These are phyloP conservation scores for Pseudozyma sp. DNA, from an alignment of 1,284 basidiomycete species.

Conservation along the genomic window DNA sequence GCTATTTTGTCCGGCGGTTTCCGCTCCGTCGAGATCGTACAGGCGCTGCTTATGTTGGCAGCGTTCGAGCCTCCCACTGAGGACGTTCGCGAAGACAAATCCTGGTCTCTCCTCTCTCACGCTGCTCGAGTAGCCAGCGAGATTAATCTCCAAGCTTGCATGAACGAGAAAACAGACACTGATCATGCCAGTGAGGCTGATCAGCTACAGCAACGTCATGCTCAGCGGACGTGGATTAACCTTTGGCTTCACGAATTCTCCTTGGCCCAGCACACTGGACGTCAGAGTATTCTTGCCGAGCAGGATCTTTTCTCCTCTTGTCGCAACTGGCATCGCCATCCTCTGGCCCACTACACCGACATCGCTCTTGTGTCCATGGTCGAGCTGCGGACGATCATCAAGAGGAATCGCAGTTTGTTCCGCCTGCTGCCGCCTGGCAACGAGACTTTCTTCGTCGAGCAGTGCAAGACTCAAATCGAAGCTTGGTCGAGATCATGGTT, in stretches of 20 bases:
- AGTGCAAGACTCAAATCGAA: conserved; percentile 4
- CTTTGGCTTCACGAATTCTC: conserved; percentile 18
- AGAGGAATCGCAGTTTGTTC: conserved; percentile 3
- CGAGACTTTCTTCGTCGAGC: background rate
- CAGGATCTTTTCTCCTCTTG: conserved; percentile 5
- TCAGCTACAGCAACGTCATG: background rate
- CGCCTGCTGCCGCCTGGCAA: conserved; percentile 1
- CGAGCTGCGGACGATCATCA: conserved; percentile 12
- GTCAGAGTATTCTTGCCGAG: conserved; percentile 4
- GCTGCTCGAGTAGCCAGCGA: conserved; percentile 7
- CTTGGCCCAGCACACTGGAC: conserved; percentile 16
- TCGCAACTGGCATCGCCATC: conserved; percentile 2
- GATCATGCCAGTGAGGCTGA: no score
- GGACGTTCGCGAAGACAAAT: conserved; percentile 12
- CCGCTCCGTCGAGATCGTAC: conserved; percentile 20
- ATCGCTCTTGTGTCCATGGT: conserved; percentile 13
- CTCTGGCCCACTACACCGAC: conserved; percentile 5
- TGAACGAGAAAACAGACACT: background rate
- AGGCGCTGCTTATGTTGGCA: conserved; percentile 14
- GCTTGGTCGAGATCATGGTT: conserved; percentile 8
- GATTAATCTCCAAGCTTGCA: conserved; percentile 12
- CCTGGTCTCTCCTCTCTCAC: conserved; percentile 6
- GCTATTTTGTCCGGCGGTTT: background rate
- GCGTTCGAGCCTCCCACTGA: conserved; percentile 14
- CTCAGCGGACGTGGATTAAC: conserved; percentile 15